Evolutionary conservation across 2,329 filamentous ascomycete genomes (phyloP), one percentile per base, ranked within the genome.

Genomic region (Ceratocystis destructans): DNA sequence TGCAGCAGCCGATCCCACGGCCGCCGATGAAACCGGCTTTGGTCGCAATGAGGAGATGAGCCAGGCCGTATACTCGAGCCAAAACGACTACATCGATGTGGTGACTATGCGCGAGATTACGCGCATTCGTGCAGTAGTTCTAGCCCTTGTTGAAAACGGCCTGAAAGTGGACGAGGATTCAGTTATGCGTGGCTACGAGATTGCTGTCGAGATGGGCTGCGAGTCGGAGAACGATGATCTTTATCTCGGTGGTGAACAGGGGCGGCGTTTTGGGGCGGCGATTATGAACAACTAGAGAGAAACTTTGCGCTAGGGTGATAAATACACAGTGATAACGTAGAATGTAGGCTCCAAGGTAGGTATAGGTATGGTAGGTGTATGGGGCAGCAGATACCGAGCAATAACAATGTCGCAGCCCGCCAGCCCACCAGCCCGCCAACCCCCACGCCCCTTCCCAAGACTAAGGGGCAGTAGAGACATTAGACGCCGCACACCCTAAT

Each of bases 151-250:
- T 1, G 88, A 95, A 74, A 85, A 87, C 57, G 89, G 90, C 0
- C 78, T 94, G 55, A 84, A 86, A 67, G 90, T 99, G 33, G 94
- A 97, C 71, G 93, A 97, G 77, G 90, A 94, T 55, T 92, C 86
- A 74, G 88, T 97, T 25, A 87, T 85, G 71, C 85, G 80, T 71
- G 90, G 88, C 0, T 99, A 97, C 73, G 84, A 88, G 64, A 88
- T 88, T 69, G 89, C 89, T 37, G 79, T 96, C 1, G 89, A 95
- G 71, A 79, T 93, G 72, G 86, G 84, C 17, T 79, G 86, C 63
- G 79, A 83, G 68, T 82, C 83, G 17, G 78, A 81, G 0, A 79
- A 82, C 22, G 85, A 84, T 31, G 83, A 82, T 69, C 74, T 84
- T 53, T 87, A 85, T 72, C 72, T 87, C 1, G 84, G 83, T 12